These are phyloP conservation scores for Colletotrichum spinosum DNA, from an alignment of 2,329 filamentous ascomycete genomes.

Conservation along the genomic window DNA sequence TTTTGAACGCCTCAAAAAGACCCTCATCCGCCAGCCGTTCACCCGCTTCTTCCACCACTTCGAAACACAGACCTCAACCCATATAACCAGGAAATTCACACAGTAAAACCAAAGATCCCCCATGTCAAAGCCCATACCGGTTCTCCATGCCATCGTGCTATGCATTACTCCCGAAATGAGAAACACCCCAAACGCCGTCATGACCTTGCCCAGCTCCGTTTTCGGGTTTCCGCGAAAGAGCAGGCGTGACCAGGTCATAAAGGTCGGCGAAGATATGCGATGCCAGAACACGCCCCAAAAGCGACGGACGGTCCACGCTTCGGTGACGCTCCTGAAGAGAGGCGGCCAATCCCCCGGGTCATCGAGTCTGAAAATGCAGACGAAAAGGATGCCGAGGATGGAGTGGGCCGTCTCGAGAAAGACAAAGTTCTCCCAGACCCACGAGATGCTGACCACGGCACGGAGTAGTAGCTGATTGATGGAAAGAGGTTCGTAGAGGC, in stretches of 20 bases:
- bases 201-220: neutral
- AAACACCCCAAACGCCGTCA: conserved; percentile 16
- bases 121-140: neutral
- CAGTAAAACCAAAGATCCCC: neutral
- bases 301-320: conserved; percentile 21
- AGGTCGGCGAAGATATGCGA: conserved; percentile 14
- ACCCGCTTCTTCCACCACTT: neutral
- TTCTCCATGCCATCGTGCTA: conserved; percentile 43
- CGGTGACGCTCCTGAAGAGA: conserved; percentile 26
- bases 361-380: conserved; percentile 11
- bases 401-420: conserved; percentile 7
- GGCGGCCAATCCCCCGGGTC: conserved; percentile 32
- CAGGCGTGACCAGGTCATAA: conserved; percentile 2
- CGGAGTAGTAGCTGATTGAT: neutral
- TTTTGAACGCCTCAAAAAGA: too few species aligned
- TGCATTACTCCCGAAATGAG: conserved; percentile 58
- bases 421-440: conserved; percentile 29
- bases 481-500: neutral
- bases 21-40: neutral
- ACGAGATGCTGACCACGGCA: conserved; percentile 12
- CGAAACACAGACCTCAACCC: neutral
- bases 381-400: neutral
- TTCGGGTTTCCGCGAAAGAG: neutral
- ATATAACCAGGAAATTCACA: conserved; percentile 9
- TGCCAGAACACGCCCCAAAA: conserved; percentile 38